phyloP scores from a whole-genome alignment of 768 basidiomycete species.

The Trametes elegans region DNA sequence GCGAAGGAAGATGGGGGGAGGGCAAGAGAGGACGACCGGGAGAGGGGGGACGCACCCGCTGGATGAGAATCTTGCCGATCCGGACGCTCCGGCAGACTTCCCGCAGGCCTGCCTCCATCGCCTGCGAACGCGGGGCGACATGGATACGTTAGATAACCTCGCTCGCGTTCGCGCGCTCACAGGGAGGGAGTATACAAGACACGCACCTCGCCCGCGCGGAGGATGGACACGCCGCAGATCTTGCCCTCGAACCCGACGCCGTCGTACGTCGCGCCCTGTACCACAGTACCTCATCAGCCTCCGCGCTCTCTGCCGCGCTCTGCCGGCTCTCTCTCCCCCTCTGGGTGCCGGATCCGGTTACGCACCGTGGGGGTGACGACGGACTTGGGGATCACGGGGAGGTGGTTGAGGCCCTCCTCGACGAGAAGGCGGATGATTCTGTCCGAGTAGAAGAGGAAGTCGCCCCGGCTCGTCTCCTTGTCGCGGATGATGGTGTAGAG shows the following conservation, averaged over 20 bases:
- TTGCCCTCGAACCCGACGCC: conserved; percentile 96
- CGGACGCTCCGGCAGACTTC: conserved; percentile 94
- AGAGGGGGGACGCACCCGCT: conserved; percentile 65
- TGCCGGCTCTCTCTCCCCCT: neutral
- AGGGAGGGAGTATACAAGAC: too few species aligned
- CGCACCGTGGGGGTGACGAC: conserved; percentile 79
- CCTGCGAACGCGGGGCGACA: conserved; percentile 41
- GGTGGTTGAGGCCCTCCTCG: conserved; percentile 86
- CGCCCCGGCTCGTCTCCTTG: conserved; percentile 82
- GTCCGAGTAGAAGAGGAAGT: conserved; percentile 96
- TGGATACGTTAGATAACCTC: neutral
- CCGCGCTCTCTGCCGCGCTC: neutral
- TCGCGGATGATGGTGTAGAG: conserved; percentile 94
- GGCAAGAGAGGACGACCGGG: too few species aligned
- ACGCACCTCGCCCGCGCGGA: conserved; percentile 86
- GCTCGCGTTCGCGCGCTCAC: neutral
- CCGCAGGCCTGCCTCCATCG: conserved; percentile 96
- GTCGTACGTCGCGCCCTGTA: conserved; percentile 74
- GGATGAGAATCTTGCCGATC: conserved; percentile 98
- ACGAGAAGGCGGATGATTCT: conserved; percentile 84
- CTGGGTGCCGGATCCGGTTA: too few species aligned
- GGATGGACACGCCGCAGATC: conserved; percentile 94
- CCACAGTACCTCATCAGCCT: neutral
- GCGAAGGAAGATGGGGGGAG: too few species aligned
- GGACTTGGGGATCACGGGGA: conserved; percentile 72